Base-by-base conservation (phyloP, 345 rosid genomes). In the Acer yangbiense region DNA sequence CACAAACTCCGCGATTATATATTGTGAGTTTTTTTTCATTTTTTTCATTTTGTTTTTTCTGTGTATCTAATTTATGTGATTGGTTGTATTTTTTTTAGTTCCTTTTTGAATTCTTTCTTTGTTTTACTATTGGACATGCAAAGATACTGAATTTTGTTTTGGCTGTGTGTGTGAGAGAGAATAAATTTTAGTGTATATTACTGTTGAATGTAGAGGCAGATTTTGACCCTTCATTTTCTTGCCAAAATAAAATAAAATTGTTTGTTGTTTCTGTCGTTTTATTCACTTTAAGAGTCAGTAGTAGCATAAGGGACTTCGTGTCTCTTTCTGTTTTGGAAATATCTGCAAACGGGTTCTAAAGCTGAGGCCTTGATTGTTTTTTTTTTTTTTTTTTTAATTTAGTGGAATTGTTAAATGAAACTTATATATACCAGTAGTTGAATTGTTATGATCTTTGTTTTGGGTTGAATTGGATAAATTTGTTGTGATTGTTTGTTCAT, bases 1-100 rank as follows among this genome's bases (percentile, higher is more conserved):
- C 76, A 20, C 57, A 69, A 21, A 74, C 71, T 66, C 39, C 63
- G 11, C 7, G 58, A 57, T 78, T 73, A 73, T 75, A 2, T 63
- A 72, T 81, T 55, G 93, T 89, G 78, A 85, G 89, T 78, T 57
- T 46, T 27, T 23, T 70, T 78, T 57, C 39, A 21, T 23, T 70
- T 35, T 4, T 35, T 35, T 35, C 5, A 10, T 29, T 10, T 65
- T 39, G 48, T 35, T 44, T 12, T 57, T 64, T 55, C 20, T 12
- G 3, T 4, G 6, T 48, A 64, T 58, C 3, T 16, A 0, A 16
- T 71, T 4, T 14, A 32, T 35, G 62, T 63, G 65, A 68, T 84
- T 75, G 74, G 12, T 79, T 43, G 46, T 35, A 9, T 39, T 17
- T 41, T 3, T 44, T 16, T n/a, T 60, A 14, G 9, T 16, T 35